Conservation (phyloP, 1,284 basidiomycete genomes). For the Naganishia liquefaciens region DNA sequence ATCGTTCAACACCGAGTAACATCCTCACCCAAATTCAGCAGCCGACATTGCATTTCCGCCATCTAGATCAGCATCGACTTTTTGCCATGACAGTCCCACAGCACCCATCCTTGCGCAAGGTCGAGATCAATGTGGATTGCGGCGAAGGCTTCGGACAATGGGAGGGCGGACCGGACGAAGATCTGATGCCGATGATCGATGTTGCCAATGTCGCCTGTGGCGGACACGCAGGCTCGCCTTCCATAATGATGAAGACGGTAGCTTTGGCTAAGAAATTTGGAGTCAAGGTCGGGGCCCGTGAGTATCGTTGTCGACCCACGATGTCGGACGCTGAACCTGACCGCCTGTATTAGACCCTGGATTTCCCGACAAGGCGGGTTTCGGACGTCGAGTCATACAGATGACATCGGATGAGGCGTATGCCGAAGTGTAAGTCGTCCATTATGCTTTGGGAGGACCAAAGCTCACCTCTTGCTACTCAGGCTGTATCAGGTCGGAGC, state of each 20-base stretch:
- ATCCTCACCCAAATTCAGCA: background rate
- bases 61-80: background rate
- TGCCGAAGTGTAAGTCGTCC: slow-evolving; percentile 38
- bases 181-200: slow-evolving; percentile 39
- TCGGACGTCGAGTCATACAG: slow-evolving; percentile 34
- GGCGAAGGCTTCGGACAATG: slow-evolving; percentile 48
- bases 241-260: slow-evolving; percentile 48
- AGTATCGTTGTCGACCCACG: slow-evolving; percentile 32
- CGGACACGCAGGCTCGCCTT: slow-evolving; percentile 48
- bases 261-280: slow-evolving; percentile 44
- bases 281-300: slow-evolving; percentile 47
- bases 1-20: background rate
- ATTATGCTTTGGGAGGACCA: background rate
- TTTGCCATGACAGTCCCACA: slow-evolving; percentile 21
- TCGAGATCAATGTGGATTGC: slow-evolving; percentile 47
- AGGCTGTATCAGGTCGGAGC: slow-evolving; percentile 47
- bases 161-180: slow-evolving; percentile 48
- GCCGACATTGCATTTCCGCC: too few species aligned
- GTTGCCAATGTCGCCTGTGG: slow-evolving; percentile 49
- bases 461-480: slow-evolving; percentile 2
- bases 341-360: slow-evolving; percentile 36
- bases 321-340: background rate
- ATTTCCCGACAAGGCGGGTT: slow-evolving; percentile 40
- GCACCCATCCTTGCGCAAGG: slow-evolving; percentile 21
- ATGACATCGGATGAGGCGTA: slow-evolving; percentile 40